Evolutionary conservation across 345 rosid genomes (phyloP).

Genomic region (Pistacia vera): DNA sequence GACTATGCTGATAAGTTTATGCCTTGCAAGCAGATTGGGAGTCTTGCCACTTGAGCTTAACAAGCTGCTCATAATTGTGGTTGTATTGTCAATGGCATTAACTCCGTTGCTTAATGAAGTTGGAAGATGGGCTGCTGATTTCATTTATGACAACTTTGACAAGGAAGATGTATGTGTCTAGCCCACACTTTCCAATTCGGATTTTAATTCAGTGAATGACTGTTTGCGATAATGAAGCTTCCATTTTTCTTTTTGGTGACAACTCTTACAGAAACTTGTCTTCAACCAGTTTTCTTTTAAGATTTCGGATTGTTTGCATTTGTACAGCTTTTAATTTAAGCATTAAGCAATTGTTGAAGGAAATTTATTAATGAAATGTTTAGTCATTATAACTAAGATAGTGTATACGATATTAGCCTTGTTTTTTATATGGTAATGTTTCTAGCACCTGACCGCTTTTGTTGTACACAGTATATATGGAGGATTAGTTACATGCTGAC

Average conservation of each 20-base stretch:
- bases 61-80: constrained; percentile 95
- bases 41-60: constrained; percentile 97
- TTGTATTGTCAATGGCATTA: constrained; percentile 94
- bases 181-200: constrained; percentile 1
- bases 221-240: constrained; percentile 3
- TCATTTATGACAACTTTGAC: constrained; percentile 57
- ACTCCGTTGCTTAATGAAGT: constrained; percentile 88
- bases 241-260: background rate
- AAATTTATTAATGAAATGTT: background rate
- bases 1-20: constrained; percentile 21
- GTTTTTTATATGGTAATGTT: background rate
- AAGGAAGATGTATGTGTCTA: constrained; percentile 46
- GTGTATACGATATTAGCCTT: background rate
- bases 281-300: background rate
- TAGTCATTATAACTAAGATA: background rate
- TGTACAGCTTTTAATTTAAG: background rate
- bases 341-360: background rate
- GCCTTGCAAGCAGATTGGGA: constrained; percentile 66
- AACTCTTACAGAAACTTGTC: background rate
- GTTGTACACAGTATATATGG: background rate
- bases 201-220: constrained; percentile 9
- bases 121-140: constrained; percentile 84
- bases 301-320: constrained; percentile 5
- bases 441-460: background rate
- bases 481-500: too few species aligned